phyloP scores from a whole-genome alignment of 2,329 filamentous ascomycete species.

The Escovopsis weberi region DNA sequence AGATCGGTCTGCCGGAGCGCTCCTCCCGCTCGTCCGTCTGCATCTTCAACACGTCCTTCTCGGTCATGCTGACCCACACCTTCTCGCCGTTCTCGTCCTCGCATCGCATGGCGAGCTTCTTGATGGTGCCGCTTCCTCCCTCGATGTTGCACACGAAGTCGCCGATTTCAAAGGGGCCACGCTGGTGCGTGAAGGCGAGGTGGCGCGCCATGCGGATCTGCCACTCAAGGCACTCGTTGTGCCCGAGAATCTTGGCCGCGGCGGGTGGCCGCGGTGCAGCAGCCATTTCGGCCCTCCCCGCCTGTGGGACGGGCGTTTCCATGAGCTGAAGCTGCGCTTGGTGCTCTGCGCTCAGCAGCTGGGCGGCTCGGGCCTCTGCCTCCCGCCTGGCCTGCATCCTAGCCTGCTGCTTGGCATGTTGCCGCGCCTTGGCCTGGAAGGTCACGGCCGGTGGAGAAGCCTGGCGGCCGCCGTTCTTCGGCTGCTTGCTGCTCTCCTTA shows the following conservation, averaged over 20 bases:
- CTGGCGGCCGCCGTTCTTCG: too few relatives aligned
- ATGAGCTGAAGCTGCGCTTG: too few relatives aligned
- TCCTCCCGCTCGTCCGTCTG: conserved; percentile 2
- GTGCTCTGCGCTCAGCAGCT: too few relatives aligned
- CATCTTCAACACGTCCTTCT: neutral
- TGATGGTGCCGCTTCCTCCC: conserved; percentile 2
- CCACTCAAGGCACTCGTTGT: conserved; percentile 4
- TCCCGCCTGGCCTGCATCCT: neutral
- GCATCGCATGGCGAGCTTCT: conserved; percentile 7
- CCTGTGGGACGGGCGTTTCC: neutral
- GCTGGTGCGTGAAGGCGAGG: conserved; percentile 5
- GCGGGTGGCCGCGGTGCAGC: conserved; percentile 2
- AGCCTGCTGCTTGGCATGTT: too few relatives aligned
- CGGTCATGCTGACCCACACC: conserved; percentile 5
- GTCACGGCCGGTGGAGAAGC: too few relatives aligned
- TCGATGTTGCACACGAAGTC: conserved; percentile 10
- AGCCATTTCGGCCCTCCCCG: neutral
- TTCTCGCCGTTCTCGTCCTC: neutral
- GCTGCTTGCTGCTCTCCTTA: too few relatives aligned
- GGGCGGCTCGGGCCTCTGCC: neutral
- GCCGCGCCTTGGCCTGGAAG: too few relatives aligned
- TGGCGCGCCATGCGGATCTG: conserved; percentile 10
- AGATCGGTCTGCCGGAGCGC: conserved; percentile 5
- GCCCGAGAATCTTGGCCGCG: conserved; percentile 1
- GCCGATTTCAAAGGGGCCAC: conserved; percentile 12